Percentiles rank a stretch among this genome's conserved stretches.
Conservation (phyloP, 768 basidiomycete genomes). For the Tremella fuciformis region DNA sequence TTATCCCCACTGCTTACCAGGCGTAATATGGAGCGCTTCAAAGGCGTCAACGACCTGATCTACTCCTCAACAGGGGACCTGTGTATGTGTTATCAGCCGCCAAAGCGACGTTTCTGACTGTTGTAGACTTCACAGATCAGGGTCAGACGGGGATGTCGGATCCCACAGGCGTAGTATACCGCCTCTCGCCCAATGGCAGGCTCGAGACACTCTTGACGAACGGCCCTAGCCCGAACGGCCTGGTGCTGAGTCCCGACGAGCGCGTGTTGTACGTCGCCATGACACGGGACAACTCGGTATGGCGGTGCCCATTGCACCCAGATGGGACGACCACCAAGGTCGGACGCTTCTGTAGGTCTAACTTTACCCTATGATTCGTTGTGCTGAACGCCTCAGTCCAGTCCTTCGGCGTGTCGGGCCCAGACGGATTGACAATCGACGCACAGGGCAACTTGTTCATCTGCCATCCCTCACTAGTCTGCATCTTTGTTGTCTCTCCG, state of each 20-base stretch:
- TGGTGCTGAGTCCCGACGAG: slow-evolving; percentile 27
- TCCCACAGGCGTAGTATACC: slow-evolving; percentile 25
- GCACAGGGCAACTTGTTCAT: slow-evolving; percentile 27
- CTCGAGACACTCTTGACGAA: slow-evolving; percentile 22
- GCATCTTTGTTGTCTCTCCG: slow-evolving; percentile 24
- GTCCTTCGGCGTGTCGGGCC: slow-evolving; percentile 25
- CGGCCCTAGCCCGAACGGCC: slow-evolving; percentile 26
- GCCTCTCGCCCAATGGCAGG: slow-evolving; percentile 21
- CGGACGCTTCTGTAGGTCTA: slow-evolving; percentile 22
- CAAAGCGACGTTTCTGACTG: neutral
- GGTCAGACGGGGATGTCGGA: slow-evolving; percentile 33
- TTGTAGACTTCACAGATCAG: slow-evolving; percentile 35
- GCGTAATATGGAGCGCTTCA: slow-evolving; percentile 28
- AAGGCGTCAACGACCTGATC: slow-evolving; percentile 26
- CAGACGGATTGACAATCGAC: slow-evolving; percentile 32
- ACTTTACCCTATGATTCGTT: neutral
- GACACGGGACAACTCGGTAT: slow-evolving; percentile 30
- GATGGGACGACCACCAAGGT: slow-evolving; percentile 30
- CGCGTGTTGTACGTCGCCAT: slow-evolving; percentile 28
- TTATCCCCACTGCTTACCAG: slow-evolving; percentile 12
- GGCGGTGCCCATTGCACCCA: slow-evolving; percentile 24
- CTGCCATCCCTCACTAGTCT: slow-evolving; percentile 22
- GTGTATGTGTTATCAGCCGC: slow-evolving; percentile 12
- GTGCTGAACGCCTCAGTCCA: slow-evolving; percentile 10
- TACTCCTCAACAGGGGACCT: slow-evolving; percentile 22